phyloP scores from a whole-genome alignment of 495 filamentous ascomycete species.

The Astrothelium macrocarpum region DNA sequence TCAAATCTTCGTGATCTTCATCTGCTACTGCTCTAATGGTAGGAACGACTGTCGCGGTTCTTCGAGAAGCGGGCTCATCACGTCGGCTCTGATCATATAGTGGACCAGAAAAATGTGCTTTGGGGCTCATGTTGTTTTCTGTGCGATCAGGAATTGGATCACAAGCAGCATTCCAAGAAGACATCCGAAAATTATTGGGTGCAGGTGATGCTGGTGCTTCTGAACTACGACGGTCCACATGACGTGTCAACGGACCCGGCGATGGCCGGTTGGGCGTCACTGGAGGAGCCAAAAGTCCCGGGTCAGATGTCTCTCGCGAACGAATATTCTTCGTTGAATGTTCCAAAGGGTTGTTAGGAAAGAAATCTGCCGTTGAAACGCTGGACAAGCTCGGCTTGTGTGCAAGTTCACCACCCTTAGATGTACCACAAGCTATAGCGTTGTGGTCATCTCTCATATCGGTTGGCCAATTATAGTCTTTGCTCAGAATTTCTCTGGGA shows the following conservation, averaged over 20 bases:
- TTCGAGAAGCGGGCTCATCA: neutral
- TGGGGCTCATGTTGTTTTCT: constrained; percentile 19
- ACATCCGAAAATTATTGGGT: neutral
- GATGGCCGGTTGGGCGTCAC: neutral
- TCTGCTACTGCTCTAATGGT: neutral
- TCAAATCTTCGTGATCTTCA: neutral
- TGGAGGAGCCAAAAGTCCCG: neutral
- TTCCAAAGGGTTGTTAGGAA: constrained; percentile 31
- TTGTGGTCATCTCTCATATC: neutral
- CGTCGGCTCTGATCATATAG: neutral
- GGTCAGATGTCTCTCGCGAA: constrained; percentile 9
- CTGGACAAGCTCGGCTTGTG: constrained; percentile 29
- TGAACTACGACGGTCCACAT: neutral
- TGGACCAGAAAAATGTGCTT: neutral
- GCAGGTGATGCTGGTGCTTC: neutral
- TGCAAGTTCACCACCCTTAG: constrained; percentile 12
- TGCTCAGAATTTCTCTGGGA: neutral
- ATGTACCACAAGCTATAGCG: neutral
- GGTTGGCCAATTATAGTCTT: constrained; percentile 7
- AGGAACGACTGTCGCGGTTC: neutral
- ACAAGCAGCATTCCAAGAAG: constrained; percentile 4
- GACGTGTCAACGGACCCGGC: neutral
- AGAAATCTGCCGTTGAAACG: constrained; percentile 34
- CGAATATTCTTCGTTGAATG: constrained; percentile 25
- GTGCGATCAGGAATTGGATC: constrained; percentile 17